These are phyloP conservation scores for Mycena kentingensis DNA, from an alignment of 768 basidiomycete genomes.

Conservation along the genomic window DNA sequence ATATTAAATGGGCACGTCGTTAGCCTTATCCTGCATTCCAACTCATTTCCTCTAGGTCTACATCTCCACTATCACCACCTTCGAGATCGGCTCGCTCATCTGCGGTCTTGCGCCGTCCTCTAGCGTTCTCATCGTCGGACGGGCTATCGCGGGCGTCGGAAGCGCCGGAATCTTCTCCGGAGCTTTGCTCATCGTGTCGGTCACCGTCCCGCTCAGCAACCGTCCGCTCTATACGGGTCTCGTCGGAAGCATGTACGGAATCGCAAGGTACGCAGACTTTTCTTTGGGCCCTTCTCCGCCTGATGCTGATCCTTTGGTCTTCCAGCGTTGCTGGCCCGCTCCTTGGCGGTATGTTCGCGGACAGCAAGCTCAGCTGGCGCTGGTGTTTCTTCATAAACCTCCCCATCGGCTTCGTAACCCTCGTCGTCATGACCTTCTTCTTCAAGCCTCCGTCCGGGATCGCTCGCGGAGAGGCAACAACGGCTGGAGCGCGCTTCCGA, in stretches of 20 bases:
- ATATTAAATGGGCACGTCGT: constrained; percentile 22
- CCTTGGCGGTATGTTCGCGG: constrained; percentile 33
- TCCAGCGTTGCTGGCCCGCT: constrained; percentile 30
- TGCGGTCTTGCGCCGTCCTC: constrained; percentile 39
- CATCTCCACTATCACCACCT: constrained; percentile 31
- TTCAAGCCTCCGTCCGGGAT: constrained; percentile 15
- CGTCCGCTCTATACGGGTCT: constrained; percentile 39
- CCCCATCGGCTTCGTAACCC: constrained; percentile 9
- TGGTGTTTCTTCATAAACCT: constrained; percentile 36
- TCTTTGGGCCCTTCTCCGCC: no score
- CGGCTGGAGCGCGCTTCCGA: constrained; percentile 4
- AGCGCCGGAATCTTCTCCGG: constrained; percentile 37
- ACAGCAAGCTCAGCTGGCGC: constrained; percentile 6
- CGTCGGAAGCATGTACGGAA: constrained; percentile 34
- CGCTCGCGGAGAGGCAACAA: not conserved
- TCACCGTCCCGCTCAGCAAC: constrained; percentile 31
- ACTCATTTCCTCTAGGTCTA: no score
- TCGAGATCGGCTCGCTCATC: constrained; percentile 47
- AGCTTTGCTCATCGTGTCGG: constrained; percentile 28
- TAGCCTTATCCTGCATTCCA: no score
- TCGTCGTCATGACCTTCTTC: constrained; percentile 19
- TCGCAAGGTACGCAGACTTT: no score
- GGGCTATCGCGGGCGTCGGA: constrained; percentile 48
- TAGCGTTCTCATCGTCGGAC: constrained; percentile 40
- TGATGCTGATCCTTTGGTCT: no score